phyloP scores from a whole-genome alignment of 768 basidiomycete genomes.

The Leccinum longicurvipes region DNA sequence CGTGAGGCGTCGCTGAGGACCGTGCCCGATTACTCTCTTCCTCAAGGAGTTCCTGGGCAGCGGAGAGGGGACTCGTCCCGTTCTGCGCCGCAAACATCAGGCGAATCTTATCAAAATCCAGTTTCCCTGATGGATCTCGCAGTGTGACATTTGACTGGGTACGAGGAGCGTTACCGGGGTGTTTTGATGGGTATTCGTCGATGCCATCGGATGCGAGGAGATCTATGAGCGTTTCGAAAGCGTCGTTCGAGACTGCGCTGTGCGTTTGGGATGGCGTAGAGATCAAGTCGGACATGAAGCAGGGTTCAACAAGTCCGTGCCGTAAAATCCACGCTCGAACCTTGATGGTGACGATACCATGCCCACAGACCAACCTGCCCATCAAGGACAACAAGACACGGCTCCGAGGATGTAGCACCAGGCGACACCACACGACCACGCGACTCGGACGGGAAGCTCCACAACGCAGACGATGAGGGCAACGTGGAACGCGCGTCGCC shows the following conservation, averaged over 20 bases:
- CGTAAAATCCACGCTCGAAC: background rate
- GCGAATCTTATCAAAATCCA: constrained; percentile 32
- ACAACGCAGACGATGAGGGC: too few relatives aligned
- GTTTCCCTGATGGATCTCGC: constrained; percentile 28
- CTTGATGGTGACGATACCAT: too few relatives aligned
- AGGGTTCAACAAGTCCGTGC: background rate
- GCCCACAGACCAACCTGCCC: too few relatives aligned
- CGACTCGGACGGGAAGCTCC: too few relatives aligned
- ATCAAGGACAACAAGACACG: too few relatives aligned
- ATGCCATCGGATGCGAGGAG: constrained; percentile 29
- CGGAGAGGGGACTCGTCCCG: background rate
- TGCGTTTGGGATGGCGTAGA: constrained; percentile 22
- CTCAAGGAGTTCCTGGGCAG: background rate
- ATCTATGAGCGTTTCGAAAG: constrained; percentile 30
- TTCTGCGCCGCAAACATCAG: constrained; percentile 24
- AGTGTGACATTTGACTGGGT: constrained; percentile 9
- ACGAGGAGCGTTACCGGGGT: background rate
- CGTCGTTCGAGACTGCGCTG: constrained; percentile 16
- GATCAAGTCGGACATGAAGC: constrained; percentile 22
- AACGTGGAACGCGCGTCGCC: too few relatives aligned
- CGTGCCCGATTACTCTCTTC: background rate
- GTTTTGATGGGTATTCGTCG: constrained; percentile 6
- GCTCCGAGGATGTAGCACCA: too few relatives aligned
- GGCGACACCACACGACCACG: too few relatives aligned
- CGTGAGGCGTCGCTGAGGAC: background rate